A percentile compares a stretch with the other conserved stretches of the same genome.
Conservation (phyloP, 441 rosid genomes). For the Adansonia gregorii region DNA sequence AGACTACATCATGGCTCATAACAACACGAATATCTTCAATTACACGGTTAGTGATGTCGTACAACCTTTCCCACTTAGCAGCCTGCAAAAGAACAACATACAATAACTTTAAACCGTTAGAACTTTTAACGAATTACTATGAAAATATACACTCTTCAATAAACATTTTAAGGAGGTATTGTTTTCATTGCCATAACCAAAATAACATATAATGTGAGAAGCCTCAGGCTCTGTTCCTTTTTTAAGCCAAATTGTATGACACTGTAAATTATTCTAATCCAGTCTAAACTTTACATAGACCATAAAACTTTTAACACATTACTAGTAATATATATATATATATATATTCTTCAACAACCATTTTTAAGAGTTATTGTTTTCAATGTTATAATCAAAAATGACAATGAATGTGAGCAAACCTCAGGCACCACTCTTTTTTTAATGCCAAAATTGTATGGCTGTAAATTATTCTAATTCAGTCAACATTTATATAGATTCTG, state of each 20-base stretch:
- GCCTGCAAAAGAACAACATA: slow-evolving; percentile 52
- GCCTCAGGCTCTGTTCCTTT: neutral
- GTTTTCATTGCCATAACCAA: neutral
- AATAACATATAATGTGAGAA: neutral
- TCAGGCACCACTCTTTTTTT: neutral
- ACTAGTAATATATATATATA: neutral
- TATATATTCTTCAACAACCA: neutral
- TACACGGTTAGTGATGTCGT: slow-evolving; percentile 68
- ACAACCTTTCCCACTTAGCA: slow-evolving; percentile 70
- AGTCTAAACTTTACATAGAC: neutral
- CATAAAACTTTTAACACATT: neutral
- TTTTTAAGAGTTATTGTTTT: neutral
- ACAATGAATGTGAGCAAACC: neutral
- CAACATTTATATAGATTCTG: neutral
- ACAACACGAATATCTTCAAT: slow-evolving; percentile 86
- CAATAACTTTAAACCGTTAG: slow-evolving; percentile 16
- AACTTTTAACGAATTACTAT: neutral
- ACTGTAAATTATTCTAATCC: neutral
- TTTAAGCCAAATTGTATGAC: neutral
- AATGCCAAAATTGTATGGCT: neutral
- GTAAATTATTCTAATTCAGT: neutral
- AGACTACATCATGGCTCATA: slow-evolving; percentile 75
- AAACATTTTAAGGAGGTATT: neutral
- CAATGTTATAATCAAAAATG: neutral
- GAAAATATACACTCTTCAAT: neutral